Base-by-base conservation (phyloP, 441 rosid genomes). In the Flueggea neowawraea region DNA sequence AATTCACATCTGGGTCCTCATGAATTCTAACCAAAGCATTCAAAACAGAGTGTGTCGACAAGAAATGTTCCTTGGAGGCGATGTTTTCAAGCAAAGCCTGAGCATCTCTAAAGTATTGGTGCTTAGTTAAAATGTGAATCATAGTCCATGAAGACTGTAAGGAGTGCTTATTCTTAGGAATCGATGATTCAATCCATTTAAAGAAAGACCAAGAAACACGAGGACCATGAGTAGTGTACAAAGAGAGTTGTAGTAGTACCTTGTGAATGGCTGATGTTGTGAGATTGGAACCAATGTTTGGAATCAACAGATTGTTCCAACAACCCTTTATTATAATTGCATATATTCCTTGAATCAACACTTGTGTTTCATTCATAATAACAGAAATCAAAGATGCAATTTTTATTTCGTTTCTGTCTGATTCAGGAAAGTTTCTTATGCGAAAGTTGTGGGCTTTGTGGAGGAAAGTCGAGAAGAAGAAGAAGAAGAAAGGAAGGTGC, bases 41-140 rank as follows among this genome's bases (percentile, higher is more conserved):
- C 81, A 91, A 66, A 69, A 91, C 92, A 6, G 90, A 52, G 0
- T 83, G 85, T 58, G 86, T 86, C 4, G 96, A 87, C 72, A 94
- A 69, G 66, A 85, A 87, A 70, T 36, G 41, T 8, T 91, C 91
- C 72, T 75, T 70, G 3, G 62, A 74, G 28, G 96, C 78, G 66
- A 91, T 81, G 80, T 83, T 94, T 49, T 89, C 86, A 66, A 91
- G 96, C 88, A 94, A 73, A 32, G 64, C 69, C 70, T 91, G 96
- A n/a, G 92, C 97, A 16, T 75, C 74, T 72, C 73, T 87, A 79
- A 82, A 91, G 83, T 84, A 84, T 14, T 77, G 73, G 76, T 75
- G 75, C 67, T 84, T n/a, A n/a, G n/a, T n/a, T n/a, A n/a, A n/a
- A n/a, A n/a, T n/a, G n/a, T n/a, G n/a, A n/a, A n/a, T n/a, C n/a